Evolutionary conservation across 2,329 filamentous ascomycete species (phyloP).

Genomic region (Chaetomium globosum): DNA sequence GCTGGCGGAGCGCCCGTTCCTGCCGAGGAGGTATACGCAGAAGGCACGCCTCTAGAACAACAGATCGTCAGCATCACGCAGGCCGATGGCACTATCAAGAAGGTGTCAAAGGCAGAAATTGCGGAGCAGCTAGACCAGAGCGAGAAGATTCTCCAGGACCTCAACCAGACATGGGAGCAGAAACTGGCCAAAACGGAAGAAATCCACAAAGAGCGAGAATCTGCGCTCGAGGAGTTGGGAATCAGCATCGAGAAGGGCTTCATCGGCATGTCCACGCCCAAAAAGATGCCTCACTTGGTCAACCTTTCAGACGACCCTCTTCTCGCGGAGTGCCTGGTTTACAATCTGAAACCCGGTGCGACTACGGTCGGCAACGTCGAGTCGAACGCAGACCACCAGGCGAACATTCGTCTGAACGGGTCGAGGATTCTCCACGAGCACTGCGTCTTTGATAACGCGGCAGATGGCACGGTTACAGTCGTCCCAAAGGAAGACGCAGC

Average conservation of each 20-base stretch:
- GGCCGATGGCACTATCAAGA: conserved; percentile 82
- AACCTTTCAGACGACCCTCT: conserved; percentile 95
- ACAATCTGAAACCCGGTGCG: conserved; percentile 93
- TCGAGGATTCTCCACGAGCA: conserved; percentile 91
- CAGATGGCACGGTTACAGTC: conserved; percentile 89
- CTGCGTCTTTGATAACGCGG: conserved; percentile 84
- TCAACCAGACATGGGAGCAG: conserved; percentile 99
- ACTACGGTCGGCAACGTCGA: conserved; percentile 96
- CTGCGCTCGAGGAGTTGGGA: conserved; percentile 90
- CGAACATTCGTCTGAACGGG: conserved; percentile 91
- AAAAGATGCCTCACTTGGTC: conserved; percentile 99
- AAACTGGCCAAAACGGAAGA: conserved; percentile 93
- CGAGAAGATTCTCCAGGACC: conserved; percentile 91
- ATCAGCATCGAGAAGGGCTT: conserved; percentile 99
- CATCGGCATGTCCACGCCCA: conserved; percentile 90
- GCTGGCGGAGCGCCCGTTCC: conserved; percentile 53
- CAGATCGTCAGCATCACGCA: conserved; percentile 95
- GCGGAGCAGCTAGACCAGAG: conserved; percentile 94
- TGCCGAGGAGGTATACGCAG: conserved; percentile 82
- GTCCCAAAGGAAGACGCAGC: conserved; percentile 88
- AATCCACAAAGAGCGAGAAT: conserved; percentile 96
- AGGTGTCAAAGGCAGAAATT: conserved; percentile 97
- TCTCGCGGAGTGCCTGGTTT: conserved; percentile 92
- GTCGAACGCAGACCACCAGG: conserved; percentile 70
- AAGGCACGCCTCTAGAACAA: conserved; percentile 88